Base-by-base conservation (phyloP, 345 rosid genomes). In the Cardamine resedifolia region DNA sequence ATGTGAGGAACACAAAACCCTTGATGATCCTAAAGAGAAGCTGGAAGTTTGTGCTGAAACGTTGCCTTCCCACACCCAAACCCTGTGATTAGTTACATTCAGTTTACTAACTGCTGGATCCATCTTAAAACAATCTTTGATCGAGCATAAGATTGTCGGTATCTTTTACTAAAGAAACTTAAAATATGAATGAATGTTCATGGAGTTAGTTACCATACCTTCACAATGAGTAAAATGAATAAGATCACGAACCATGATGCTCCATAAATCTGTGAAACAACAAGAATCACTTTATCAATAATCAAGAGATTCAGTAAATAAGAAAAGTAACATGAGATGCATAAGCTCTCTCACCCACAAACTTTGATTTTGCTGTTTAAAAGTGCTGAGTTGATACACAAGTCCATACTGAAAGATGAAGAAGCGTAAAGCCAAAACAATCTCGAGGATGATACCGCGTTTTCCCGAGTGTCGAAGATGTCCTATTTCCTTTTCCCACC, bases 41-140 rank as follows among this genome's bases (percentile, higher is more conserved):
- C 83, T 91, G 97, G 58, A 85, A 89, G 64, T 84, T 77, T 10
- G 95, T 90, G 74, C 92, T 84, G 77, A 87, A 87, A 41, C 81
- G 78, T 45, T 85, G 79, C 56, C 96, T 80, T 31, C 97, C 96
- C 62, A 83, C 77, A 19, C 96, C 86, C 63, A 87, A 74, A 15
- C 86, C 86, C 97, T 91, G 85, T 31, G 41, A 58, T 44, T 10
- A 36, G 30, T 66, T 60, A 33, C 51, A 20, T 49, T 66, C 20
- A 3, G 57, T 60, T 67, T 52, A 59, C 28, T 11, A 34, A n/a
- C 14, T 0, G 20, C 11, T 52, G 30, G 20, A 39, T 62, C 12
- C 30, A 30, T 19, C 62, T 4, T 38, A 16, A 60, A 70, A 44
- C n/a, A 6, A 52, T 21, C 26, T 47, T 51, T 52, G 18, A 27